phyloP scores from a whole-genome alignment of 306 rosid species.

The Rosa persica region DNA sequence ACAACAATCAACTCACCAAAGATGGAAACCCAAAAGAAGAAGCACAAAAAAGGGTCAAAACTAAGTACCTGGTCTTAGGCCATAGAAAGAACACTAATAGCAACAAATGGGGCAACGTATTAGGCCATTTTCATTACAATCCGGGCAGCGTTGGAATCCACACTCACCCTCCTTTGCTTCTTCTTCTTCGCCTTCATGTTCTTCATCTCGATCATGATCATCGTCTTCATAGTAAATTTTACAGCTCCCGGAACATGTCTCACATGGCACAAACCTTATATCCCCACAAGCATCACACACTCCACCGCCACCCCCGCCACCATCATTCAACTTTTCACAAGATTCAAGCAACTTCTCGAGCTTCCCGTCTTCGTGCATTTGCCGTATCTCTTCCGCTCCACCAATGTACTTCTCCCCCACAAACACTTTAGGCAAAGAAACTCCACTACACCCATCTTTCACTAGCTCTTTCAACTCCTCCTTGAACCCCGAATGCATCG shows the following conservation, averaged over 20 bases:
- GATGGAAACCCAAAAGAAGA: constrained; percentile 7
- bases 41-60: constrained; percentile 31
- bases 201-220: constrained; percentile 34
- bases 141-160: constrained; percentile 78
- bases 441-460: constrained; percentile 37
- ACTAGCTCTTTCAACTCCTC: constrained; percentile 72
- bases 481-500: constrained; percentile 87
- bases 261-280: constrained; percentile 88
- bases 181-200: constrained; percentile 25
- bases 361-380: constrained; percentile 68
- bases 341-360: constrained; percentile 67
- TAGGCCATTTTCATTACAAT: constrained; percentile 93
- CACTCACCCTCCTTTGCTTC: constrained; percentile 34
- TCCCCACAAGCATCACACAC: constrained; percentile 89
- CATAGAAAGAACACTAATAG: constrained; percentile 33
- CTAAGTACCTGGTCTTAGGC: constrained; percentile 32
- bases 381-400: constrained; percentile 75
- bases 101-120: constrained; percentile 76
- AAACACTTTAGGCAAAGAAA: constrained; percentile 77
- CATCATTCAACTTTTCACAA: constrained; percentile 47
- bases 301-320: constrained; percentile 28
- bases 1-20: constrained; percentile 46
- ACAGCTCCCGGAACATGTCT: constrained; percentile 90
- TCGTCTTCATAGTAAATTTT: constrained; percentile 66
- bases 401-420: constrained; percentile 67